Evolutionary conservation across 2,329 filamentous ascomycete genomes (phyloP), one percentile per base, ranked within the genome.

Genomic region (Cercospora citrullina): DNA sequence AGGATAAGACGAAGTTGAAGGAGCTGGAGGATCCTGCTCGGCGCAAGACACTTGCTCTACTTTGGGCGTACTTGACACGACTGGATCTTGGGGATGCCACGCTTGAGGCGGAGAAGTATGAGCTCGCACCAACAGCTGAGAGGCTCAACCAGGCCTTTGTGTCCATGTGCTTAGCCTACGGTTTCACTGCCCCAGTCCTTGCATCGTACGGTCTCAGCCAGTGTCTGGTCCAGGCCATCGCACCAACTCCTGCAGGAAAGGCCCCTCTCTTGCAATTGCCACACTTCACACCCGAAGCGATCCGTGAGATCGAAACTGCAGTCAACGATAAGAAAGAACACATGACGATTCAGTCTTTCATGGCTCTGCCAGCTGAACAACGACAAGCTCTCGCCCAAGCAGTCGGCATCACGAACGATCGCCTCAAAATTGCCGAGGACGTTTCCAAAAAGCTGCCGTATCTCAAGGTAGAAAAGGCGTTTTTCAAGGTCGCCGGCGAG

Each of bases 401-500:
- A 66, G 84, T 84, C 48, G 89, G 94, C 48, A 83, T 99, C 42
- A 89, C 86, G 4, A 89, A 93, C 72, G 81, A 87, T 68, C 88
- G 97, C 79, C 97, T 97, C 81, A 84, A 87, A 71, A 86, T 89
- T 51, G 91, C 91, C 42, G 85, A 97, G 68, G 81, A 82, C 58
- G 90, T 97, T 31, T 94, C 93, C 30, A 88, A 89, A 74, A 92
- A 97, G 80, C 85, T 99, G 30, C 95, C 95, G 1, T 87, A 89
- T 71, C 85, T 99, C 65, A 87, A 91, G 67, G 89, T 99, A 10
- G 92, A 93, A 76, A 96, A 93, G 82, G 92, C 93, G 7, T 99
- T 97, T 82, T 99, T 99, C 88, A 99, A 99, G 85, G 96, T 99
- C 57, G 90, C 93, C 63, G 95, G 95, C 77, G 96, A 99, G 82